These are phyloP conservation scores for Pythium rhizo-oryzae DNA, from an alignment of 352 stramenopile genomes.

Conservation along the genomic window DNA sequence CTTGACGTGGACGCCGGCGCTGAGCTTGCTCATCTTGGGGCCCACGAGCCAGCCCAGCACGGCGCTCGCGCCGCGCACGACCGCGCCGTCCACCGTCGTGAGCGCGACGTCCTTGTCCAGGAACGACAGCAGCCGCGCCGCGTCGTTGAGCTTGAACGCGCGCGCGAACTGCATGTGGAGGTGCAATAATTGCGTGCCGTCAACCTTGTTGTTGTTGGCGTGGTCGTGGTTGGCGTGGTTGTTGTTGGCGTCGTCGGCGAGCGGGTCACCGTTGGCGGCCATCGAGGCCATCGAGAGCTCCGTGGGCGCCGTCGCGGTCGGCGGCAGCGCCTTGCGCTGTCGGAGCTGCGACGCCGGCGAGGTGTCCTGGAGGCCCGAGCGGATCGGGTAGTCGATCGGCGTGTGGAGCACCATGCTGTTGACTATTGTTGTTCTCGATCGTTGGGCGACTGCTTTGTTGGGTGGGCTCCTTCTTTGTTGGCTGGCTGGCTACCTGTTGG, in stretches of 20 bases:
- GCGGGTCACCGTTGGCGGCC: background rate
- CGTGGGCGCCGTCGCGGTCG: conserved; percentile 13
- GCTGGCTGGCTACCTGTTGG: background rate
- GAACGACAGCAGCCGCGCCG: conserved; percentile 63
- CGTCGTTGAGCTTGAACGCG: conserved; percentile 79
- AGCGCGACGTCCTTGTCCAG: conserved; percentile 63
- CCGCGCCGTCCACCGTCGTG: conserved; percentile 46
- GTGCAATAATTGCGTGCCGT: conserved; percentile 53
- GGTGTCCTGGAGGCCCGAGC: background rate
- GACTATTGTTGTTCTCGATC: conserved; percentile 1
- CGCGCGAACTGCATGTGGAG: conserved; percentile 66
- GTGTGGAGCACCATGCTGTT: conserved; percentile 10
- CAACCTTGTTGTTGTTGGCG: conserved; percentile 14
- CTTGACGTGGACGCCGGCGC: conserved; percentile 65
- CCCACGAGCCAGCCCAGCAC: conserved; percentile 77
- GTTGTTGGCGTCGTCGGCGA: conserved; percentile 11
- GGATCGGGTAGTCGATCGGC: background rate
- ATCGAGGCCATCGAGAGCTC: conserved; percentile 20
- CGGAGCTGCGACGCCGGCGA: conserved; percentile 5
- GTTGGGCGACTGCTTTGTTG: background rate
- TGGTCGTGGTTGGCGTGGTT: conserved; percentile 42
- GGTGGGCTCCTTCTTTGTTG: background rate
- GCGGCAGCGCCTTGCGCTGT: conserved; percentile 28
- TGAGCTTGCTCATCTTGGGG: conserved; percentile 68
- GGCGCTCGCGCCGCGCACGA: conserved; percentile 52